Evolutionary conservation across 371 early-diverging fungal species (phyloP).

Genomic region (Zancudomyces culisetae): DNA sequence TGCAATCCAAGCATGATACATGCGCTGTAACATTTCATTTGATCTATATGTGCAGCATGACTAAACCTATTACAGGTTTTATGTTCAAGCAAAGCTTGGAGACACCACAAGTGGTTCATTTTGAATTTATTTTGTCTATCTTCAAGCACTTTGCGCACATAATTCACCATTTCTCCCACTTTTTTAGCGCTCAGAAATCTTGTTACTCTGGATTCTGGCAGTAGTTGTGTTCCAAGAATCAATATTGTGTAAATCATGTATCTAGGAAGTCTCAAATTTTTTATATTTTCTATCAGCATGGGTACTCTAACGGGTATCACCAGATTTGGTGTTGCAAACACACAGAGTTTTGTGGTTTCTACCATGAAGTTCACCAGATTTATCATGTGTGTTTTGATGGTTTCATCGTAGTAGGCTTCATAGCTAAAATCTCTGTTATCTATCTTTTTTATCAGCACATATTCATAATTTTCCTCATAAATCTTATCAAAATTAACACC

Average conservation of each 20-base stretch:
- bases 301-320: neutral
- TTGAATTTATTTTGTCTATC: neutral
- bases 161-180: neutral
- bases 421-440: too few species aligned
- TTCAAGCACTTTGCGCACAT: neutral
- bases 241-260: neutral
- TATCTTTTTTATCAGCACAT: too few species aligned
- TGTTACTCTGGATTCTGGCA: neutral
- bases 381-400: too few species aligned
- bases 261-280: neutral
- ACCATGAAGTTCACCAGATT: too few species aligned
- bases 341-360: too few species aligned
- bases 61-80: neutral
- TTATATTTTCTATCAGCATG: neutral
- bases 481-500: too few species aligned
- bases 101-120: neutral
- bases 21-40: neutral
- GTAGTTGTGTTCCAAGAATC: neutral
- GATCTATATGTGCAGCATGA: neutral
- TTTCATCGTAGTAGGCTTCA: too few species aligned
- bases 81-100: neutral
- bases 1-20: neutral
- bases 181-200: neutral
- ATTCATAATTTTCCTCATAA: too few species aligned
- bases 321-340: slow-evolving; percentile 1